phyloP scores from a whole-genome alignment of 2,329 filamentous ascomycete species.

The Apiospora hydei region DNA sequence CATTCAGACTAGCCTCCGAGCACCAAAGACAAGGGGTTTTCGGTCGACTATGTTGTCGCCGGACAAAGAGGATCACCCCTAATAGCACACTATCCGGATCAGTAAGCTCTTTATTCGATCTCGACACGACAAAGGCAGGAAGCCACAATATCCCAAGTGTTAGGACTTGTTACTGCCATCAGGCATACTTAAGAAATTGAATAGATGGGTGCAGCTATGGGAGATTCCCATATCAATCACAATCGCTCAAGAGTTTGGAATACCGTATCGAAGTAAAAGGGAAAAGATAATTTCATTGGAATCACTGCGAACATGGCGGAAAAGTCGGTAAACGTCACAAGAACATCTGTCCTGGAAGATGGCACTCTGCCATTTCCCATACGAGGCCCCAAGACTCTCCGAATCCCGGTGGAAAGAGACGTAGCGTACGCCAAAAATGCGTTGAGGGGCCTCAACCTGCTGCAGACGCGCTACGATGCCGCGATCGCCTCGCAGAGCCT shows the following conservation, averaged over 20 bases:
- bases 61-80: not conserved
- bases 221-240: not conserved
- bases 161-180: not conserved
- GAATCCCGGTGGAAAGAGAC: not conserved
- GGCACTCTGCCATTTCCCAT: not conserved
- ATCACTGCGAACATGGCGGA: not conserved
- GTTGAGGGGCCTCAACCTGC: conserved; percentile 5
- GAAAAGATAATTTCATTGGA: not conserved
- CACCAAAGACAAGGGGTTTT: not conserved
- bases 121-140: not conserved
- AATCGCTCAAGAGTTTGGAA: not conserved
- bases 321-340: not conserved
- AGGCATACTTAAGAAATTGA: not conserved
- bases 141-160: too few relatives aligned
- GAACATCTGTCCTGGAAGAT: conserved; percentile 18
- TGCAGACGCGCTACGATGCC: not conserved
- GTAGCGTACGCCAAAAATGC: not conserved
- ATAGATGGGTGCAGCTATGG: not conserved
- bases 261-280: not conserved
- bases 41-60: not conserved
- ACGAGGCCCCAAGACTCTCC: not conserved
- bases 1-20: not conserved
- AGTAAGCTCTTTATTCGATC: not conserved
- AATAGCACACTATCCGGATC: not conserved
- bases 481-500: not conserved